Evolutionary conservation across 495 filamentous ascomycete genomes (phyloP).

Genomic region (Viridothelium virens): DNA sequence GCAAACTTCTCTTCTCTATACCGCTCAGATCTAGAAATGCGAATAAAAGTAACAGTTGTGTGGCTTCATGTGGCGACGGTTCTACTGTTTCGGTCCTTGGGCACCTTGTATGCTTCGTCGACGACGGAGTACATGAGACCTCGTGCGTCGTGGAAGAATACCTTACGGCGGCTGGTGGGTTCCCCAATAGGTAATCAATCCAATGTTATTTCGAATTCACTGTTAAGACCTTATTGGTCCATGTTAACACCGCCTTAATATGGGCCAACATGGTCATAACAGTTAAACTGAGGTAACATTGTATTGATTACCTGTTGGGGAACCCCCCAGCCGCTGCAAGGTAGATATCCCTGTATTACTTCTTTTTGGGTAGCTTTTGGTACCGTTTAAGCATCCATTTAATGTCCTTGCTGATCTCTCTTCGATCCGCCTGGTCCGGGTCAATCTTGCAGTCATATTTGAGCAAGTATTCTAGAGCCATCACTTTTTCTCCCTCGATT

Average conservation of each 20-base stretch:
- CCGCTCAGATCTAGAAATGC: neutral
- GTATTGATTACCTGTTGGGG: too few relatives aligned
- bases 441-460: constrained; percentile 6
- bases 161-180: too few relatives aligned
- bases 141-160: neutral
- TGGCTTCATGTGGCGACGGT: constrained; percentile 12
- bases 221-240: too few relatives aligned
- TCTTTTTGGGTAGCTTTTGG: constrained; percentile 10
- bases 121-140: neutral
- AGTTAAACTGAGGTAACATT: too few relatives aligned
- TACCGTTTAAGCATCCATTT: constrained; percentile 13
- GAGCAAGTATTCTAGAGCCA: constrained; percentile 1
- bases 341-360: neutral
- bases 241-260: too few relatives aligned
- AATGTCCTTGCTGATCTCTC: constrained; percentile 5
- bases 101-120: neutral
- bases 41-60: neutral
- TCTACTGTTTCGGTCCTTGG: neutral
- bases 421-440: neutral
- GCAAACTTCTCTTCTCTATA: neutral
- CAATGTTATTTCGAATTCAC: too few relatives aligned
- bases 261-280: too few relatives aligned
- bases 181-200: too few relatives aligned
- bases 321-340: too few relatives aligned
- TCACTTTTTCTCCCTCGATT: constrained; percentile 7